Percentiles rank a stretch among this genome's conserved stretches.
These are phyloP conservation scores for Plasmodium falciparum DNA, from an alignment of 169 alveolate genomes.

Conservation along the genomic window DNA sequence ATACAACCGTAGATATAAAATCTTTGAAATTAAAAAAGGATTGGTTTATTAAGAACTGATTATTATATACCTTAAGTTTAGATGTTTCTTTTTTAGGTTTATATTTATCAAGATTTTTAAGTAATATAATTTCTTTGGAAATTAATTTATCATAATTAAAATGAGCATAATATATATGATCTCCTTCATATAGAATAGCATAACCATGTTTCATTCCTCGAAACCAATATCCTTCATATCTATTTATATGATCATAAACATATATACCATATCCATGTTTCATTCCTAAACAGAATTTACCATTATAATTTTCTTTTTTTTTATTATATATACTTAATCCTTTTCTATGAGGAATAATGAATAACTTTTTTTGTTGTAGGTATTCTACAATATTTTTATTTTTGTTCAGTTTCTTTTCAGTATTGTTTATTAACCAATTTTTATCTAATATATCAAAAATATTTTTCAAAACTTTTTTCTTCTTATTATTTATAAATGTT, in stretches of 20 bases:
- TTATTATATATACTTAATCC: constrained; percentile 62
- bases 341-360: constrained; percentile 59
- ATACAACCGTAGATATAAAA: constrained; percentile 23
- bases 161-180: constrained; percentile 51
- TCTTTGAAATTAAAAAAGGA: constrained; percentile 51
- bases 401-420: constrained; percentile 30
- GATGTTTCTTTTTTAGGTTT: constrained; percentile 34
- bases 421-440: constrained; percentile 40
- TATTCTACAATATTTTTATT: constrained; percentile 67
- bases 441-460: constrained; percentile 48
- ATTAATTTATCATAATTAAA: constrained; percentile 72
- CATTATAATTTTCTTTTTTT: constrained; percentile 74
- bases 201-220: constrained; percentile 76
- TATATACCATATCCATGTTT: constrained; percentile 75
- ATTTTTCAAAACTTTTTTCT: constrained; percentile 35
- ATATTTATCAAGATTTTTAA: constrained; percentile 33
- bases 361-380: constrained; percentile 33
- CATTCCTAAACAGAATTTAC: constrained; percentile 69
- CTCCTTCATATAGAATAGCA: constrained; percentile 74
- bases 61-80: constrained; percentile 4
- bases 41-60: constrained; percentile 57
- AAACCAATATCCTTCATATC: constrained; percentile 74
- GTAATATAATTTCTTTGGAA: constrained; percentile 44
- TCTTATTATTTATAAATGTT: constrained; percentile 16
- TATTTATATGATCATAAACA: constrained; percentile 51